Evolutionary conservation across 169 alveolate genomes (phyloP).

Genomic region (Babesia divergens): DNA sequence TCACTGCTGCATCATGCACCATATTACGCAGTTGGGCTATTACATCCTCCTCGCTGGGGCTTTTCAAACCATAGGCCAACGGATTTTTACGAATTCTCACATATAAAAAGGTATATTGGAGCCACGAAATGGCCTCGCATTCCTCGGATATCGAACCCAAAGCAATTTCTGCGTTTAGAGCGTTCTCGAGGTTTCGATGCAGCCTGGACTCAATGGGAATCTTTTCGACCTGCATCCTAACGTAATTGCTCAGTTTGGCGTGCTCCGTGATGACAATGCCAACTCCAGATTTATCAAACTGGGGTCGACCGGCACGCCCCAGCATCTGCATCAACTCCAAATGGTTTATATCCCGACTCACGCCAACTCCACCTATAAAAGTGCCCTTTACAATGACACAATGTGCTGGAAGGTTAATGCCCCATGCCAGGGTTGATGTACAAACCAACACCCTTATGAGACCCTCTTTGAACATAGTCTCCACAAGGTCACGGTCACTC

Average conservation of each 20-base stretch:
- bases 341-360: conserved; percentile 93
- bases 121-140: conserved; percentile 93
- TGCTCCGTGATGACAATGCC: conserved; percentile 74
- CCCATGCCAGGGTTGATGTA: conserved; percentile 99
- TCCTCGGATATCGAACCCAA: conserved; percentile 86
- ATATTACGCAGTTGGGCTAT: conserved; percentile 53
- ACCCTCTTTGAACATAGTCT: conserved; percentile 94
- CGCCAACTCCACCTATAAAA: conserved; percentile 94
- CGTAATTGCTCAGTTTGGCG: conserved; percentile 64
- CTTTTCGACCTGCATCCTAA: conserved; percentile 70
- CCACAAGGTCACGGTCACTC: conserved; percentile 94
- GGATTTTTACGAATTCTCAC: conserved; percentile 88
- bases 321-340: conserved; percentile 98
- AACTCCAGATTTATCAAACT: conserved; percentile 96
- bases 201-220: conserved; percentile 71
- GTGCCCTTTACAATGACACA: conserved; percentile 99
- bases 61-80: conserved; percentile 81
- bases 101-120: conserved; percentile 89
- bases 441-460: conserved; percentile 93
- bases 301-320: conserved; percentile 99
- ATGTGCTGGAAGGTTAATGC: conserved; percentile 99
- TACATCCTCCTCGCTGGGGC: conserved; percentile 57
- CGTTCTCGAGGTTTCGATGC: conserved; percentile 72
- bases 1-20: conserved; percentile 63
- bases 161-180: conserved; percentile 95